phyloP scores from a whole-genome alignment of 1,284 basidiomycete genomes.

The Porodaedalea pini region DNA sequence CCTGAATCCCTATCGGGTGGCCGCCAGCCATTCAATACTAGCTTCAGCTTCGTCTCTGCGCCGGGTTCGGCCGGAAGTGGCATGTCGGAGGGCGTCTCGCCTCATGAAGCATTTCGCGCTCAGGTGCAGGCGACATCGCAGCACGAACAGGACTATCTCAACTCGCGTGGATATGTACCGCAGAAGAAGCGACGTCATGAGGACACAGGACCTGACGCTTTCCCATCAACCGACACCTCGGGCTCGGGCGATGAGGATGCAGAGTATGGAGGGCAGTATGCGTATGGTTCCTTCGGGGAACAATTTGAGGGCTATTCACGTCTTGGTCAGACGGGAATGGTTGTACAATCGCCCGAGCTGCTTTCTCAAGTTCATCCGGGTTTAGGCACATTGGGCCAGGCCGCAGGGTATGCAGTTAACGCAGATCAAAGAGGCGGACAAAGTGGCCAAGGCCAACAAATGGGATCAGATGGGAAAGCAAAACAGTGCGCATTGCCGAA shows the following conservation, averaged over 20 bases:
- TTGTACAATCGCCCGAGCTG: not conserved
- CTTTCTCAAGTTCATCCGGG: constrained; percentile 7
- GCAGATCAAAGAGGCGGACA: not conserved
- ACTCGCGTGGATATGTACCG: not conserved
- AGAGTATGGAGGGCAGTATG: not conserved
- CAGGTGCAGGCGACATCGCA: not conserved
- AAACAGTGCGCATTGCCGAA: constrained; percentile 11
- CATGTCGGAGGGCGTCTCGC: constrained; percentile 6
- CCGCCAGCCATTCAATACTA: not conserved
- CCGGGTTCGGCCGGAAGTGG: not conserved
- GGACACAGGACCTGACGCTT: constrained; percentile 3
- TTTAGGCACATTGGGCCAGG: not conserved
- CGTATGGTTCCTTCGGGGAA: not conserved
- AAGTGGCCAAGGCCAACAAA: not conserved
- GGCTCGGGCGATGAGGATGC: constrained; percentile 16
- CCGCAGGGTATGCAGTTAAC: not conserved
- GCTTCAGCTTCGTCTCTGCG: constrained; percentile 9
- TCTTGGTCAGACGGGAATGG: not conserved
- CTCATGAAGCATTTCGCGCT: constrained; percentile 1
- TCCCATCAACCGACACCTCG: not conserved
- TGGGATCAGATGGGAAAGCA: constrained; percentile 3
- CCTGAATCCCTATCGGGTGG: not conserved
- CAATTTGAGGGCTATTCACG: not conserved
- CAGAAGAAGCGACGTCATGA: constrained; percentile 4
- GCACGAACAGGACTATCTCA: constrained; percentile 2